These are phyloP conservation scores for Staphylotrichum longicolle DNA, from an alignment of 495 filamentous ascomycete species.

Conservation along the genomic window DNA sequence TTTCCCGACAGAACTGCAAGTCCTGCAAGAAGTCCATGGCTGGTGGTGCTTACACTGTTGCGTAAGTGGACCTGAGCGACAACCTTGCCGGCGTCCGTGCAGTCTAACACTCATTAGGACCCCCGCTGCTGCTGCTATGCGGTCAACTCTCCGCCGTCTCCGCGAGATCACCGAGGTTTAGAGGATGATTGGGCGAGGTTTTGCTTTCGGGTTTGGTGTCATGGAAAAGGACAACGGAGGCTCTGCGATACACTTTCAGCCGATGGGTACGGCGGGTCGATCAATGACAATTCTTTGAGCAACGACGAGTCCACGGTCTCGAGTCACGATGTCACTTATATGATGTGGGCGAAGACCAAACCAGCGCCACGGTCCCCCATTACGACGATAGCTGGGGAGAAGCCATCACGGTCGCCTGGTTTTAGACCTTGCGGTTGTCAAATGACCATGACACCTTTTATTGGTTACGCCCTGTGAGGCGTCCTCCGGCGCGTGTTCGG, in stretches of 20 bases:
- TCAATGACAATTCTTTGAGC: slow-evolving; percentile 40
- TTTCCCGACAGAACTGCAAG: slow-evolving; percentile 60
- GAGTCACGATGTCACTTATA: slow-evolving; percentile 24
- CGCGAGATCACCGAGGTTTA: slow-evolving; percentile 98
- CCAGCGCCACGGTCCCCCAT: slow-evolving; percentile 16
- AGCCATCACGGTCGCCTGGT: slow-evolving; percentile 15
- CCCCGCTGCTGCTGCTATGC: slow-evolving; percentile 90
- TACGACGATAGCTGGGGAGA: slow-evolving; percentile 22
- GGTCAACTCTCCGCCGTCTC: slow-evolving; percentile 96
- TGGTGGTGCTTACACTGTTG: slow-evolving; percentile 93
- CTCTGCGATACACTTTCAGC: slow-evolving; percentile 36
- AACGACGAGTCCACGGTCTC: slow-evolving; percentile 28
- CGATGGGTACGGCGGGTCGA: slow-evolving; percentile 35
- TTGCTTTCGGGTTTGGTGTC: slow-evolving; percentile 40
- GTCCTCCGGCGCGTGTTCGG: not conserved
- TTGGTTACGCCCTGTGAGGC: slow-evolving; percentile 5
- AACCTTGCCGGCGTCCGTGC: not conserved
- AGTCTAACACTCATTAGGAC: slow-evolving; percentile 59
- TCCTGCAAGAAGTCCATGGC: slow-evolving; percentile 91
- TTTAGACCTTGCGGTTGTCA: slow-evolving; percentile 21
- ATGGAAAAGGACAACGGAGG: slow-evolving; percentile 40
- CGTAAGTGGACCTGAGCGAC: slow-evolving; percentile 61
- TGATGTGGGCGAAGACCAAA: slow-evolving; percentile 15
- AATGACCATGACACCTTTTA: slow-evolving; percentile 20
- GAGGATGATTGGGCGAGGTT: slow-evolving; percentile 32